Percentiles rank a stretch among this genome's conserved stretches.
phyloP scores from a whole-genome alignment of 495 filamentous ascomycete species.

The Parathielavia appendiculata region DNA sequence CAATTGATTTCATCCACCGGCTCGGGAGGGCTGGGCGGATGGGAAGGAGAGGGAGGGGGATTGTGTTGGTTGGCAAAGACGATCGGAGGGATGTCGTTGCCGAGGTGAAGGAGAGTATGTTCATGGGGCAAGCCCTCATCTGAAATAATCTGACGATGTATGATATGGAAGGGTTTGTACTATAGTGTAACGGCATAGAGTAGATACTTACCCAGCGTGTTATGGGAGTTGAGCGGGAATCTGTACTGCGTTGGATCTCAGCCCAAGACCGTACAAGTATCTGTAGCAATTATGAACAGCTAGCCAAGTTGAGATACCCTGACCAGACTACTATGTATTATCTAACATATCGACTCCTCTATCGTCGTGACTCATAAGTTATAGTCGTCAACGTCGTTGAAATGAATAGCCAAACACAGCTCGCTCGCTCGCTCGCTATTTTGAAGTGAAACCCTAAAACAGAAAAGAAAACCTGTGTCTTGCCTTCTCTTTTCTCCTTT shows the following conservation, averaged over 20 bases:
- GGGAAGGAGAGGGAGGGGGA: slow-evolving; percentile 81
- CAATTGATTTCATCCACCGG: slow-evolving; percentile 95
- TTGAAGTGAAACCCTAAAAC: not conserved
- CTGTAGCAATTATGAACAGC: not conserved
- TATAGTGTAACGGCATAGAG: not conserved
- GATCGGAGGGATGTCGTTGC: slow-evolving; percentile 86
- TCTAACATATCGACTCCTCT: not conserved
- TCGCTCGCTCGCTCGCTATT: not conserved
- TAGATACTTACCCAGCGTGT: not conserved
- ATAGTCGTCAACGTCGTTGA: not conserved
- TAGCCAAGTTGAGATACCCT: not conserved
- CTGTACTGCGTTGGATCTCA: not conserved
- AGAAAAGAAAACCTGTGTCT: not conserved
- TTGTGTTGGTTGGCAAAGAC: slow-evolving; percentile 83
- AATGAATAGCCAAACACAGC: not conserved
- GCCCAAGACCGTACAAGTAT: not conserved
- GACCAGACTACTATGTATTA: not conserved
- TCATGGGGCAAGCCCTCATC: slow-evolving; percentile 79
- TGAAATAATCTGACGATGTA: slow-evolving; percentile 32
- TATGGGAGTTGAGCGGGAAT: not conserved
- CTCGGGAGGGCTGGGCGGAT: slow-evolving; percentile 87
- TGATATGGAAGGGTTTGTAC: slow-evolving; percentile 1
- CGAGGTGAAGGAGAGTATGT: slow-evolving; percentile 94
- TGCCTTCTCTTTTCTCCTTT: not conserved
- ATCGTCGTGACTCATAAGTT: slow-evolving; percentile 1